Conservation (phyloP, 2,329 filamentous ascomycete genomes). For the Beauveria sp. region DNA sequence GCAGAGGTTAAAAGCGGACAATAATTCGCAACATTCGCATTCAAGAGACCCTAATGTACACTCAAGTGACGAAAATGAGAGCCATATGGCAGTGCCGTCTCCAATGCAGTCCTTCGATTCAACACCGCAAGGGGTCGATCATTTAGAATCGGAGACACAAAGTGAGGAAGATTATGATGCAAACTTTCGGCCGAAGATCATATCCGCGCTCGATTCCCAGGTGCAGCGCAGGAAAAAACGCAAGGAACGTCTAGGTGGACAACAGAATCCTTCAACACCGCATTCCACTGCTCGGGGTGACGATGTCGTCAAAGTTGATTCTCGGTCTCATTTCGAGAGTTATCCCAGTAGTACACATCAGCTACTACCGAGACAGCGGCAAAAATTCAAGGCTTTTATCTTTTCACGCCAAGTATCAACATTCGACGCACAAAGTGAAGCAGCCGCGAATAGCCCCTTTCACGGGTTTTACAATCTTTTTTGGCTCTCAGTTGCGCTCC, state of each 20-base stretch:
- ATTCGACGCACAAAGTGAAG: conserved; percentile 65
- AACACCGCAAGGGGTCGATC: conserved; percentile 12
- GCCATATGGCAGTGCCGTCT: background rate
- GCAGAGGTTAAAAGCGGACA: background rate
- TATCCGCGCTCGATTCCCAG: conserved; percentile 6
- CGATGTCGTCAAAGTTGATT: conserved; percentile 14
- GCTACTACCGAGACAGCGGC: conserved; percentile 5
- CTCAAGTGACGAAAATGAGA: no score
- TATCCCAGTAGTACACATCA: conserved; percentile 1
- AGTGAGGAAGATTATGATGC: conserved; percentile 41
- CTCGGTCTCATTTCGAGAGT: conserved; percentile 17
- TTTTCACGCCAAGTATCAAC: conserved; percentile 68
- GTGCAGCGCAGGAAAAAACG: background rate
- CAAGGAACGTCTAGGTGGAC: background rate
- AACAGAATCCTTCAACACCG: background rate
- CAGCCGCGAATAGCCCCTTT: conserved; percentile 59
- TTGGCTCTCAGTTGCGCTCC: conserved; percentile 62
- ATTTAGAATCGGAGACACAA: conserved; percentile 28
- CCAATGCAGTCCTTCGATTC: background rate
- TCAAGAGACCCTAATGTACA: background rate
- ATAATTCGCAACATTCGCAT: background rate
- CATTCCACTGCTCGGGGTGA: background rate
- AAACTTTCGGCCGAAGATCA: conserved; percentile 22
- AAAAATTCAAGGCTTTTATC: conserved; percentile 43
- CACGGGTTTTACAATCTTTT: conserved; percentile 75